Evolutionary conservation across 768 basidiomycete species (phyloP).

Genomic region (Boletus vinaceobasis): DNA sequence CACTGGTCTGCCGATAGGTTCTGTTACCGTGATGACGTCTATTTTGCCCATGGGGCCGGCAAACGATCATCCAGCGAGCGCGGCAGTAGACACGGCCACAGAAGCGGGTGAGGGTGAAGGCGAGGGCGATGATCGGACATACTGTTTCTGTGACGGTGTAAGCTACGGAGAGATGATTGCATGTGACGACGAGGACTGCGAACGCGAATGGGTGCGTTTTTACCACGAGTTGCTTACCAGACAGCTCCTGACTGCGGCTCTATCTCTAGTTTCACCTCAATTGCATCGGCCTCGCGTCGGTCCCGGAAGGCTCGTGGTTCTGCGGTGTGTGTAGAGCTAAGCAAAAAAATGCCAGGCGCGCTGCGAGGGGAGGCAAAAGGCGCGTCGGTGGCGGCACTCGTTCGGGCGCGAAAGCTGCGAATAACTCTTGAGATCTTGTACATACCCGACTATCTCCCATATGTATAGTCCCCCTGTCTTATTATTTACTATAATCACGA

Average conservation of each 20-base stretch:
- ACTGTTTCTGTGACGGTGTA: conserved; percentile 81
- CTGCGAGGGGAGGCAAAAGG: conserved; percentile 52
- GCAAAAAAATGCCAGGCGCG: conserved; percentile 47
- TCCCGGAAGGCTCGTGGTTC: conserved; percentile 73
- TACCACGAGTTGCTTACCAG: conserved; percentile 2
- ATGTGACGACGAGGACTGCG: conserved; percentile 79
- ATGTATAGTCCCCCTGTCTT: conserved; percentile 18
- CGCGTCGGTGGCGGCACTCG: conserved; percentile 37
- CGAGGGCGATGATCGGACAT: conserved; percentile 57
- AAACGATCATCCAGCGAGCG: conserved; percentile 34
- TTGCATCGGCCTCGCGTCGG: conserved; percentile 64
- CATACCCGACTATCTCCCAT: conserved; percentile 1
- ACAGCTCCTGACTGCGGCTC: conserved; percentile 11
- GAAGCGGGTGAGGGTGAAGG: conserved; percentile 53
- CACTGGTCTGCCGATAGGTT: conserved; percentile 20
- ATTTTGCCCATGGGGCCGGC: conserved; percentile 24
- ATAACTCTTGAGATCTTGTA: conserved; percentile 23
- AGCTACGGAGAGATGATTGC: conserved; percentile 96
- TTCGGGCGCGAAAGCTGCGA: conserved; percentile 29
- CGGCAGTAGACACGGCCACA: conserved; percentile 38
- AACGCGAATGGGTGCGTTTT: conserved; percentile 81
- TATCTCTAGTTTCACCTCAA: conserved; percentile 68
- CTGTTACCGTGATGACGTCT: conserved; percentile 24
- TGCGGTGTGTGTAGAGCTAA: conserved; percentile 65
- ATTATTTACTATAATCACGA: conserved; percentile 24